Percentiles rank a stretch among this genome's conserved stretches.
Evolutionary conservation across 2,329 filamentous ascomycete species (phyloP).

Genomic region (Aspergillus tamarii): DNA sequence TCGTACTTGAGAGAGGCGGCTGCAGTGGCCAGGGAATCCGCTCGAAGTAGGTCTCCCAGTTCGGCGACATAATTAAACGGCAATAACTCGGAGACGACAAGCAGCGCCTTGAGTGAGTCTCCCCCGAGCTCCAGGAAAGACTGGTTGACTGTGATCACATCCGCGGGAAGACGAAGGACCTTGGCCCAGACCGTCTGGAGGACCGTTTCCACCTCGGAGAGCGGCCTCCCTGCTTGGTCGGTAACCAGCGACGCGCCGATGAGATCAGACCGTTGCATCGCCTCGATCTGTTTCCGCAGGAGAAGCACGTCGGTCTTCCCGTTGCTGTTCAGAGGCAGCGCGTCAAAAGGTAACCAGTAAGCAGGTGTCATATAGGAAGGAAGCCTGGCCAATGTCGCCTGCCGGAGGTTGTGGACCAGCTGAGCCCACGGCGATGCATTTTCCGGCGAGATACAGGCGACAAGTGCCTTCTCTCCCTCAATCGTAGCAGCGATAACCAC

Average conservation of each 20-base stretch:
- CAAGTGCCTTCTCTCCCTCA: conserved; percentile 10
- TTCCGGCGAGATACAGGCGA: conserved; percentile 9
- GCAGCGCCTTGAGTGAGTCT: conserved; percentile 16
- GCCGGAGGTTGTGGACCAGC: conserved; percentile 2
- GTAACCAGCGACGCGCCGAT: neutral
- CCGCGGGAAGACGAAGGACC: conserved; percentile 10
- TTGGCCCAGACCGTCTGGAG: conserved; percentile 11
- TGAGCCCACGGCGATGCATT: conserved; percentile 4
- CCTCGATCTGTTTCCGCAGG: conserved; percentile 8
- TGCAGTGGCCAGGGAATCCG: neutral
- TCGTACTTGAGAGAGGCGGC: neutral
- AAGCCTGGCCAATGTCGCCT: neutral
- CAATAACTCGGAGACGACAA: conserved; percentile 10
- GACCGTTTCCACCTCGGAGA: conserved; percentile 7
- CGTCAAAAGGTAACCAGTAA: conserved; percentile 9
- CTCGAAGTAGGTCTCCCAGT: conserved; percentile 13
- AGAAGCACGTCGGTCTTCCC: conserved; percentile 13
- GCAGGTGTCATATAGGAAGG: conserved; percentile 17
- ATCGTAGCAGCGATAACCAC: conserved; percentile 11
- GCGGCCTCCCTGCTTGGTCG: conserved; percentile 1
- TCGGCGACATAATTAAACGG: conserved; percentile 9
- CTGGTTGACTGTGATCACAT: conserved; percentile 8
- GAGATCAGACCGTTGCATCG: neutral
- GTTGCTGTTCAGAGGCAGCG: conserved; percentile 14
- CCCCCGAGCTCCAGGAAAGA: conserved; percentile 19